Percentiles rank a stretch among this genome's conserved stretches.
Conservation (phyloP, 129 eudicot species). For the Tagetes erecta region DNA sequence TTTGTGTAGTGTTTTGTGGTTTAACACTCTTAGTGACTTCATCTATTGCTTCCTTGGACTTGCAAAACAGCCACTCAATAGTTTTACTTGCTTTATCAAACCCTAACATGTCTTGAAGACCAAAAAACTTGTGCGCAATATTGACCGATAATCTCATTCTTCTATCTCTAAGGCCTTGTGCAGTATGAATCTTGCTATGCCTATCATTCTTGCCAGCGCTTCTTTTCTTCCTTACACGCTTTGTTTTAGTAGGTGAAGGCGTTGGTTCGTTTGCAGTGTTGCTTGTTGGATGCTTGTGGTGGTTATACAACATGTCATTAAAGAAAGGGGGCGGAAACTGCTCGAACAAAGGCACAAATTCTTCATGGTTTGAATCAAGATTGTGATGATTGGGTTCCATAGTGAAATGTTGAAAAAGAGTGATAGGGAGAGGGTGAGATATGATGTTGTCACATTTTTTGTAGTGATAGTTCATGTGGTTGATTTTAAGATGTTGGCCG, state of each 20-base stretch:
- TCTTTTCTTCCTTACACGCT: constrained; percentile 35
- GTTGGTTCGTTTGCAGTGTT: neutral
- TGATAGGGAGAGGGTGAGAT: constrained; percentile 10
- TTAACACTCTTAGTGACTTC: constrained; percentile 32
- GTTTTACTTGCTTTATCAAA: constrained; percentile 21
- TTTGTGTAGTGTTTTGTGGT: constrained; percentile 31
- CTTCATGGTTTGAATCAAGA: constrained; percentile 34
- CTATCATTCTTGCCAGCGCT: constrained; percentile 54
- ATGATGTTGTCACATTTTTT: neutral
- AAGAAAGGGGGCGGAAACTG: constrained; percentile 42
- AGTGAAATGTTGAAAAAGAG: neutral
- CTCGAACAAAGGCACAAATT: constrained; percentile 25
- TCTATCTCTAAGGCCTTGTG: constrained; percentile 57
- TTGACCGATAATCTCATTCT: constrained; percentile 66
- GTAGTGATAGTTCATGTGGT: neutral
- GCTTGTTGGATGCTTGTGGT: neutral
- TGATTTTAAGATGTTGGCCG: constrained; percentile 20
- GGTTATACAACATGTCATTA: constrained; percentile 30
- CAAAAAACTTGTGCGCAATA: constrained; percentile 61
- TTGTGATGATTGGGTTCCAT: constrained; percentile 28
- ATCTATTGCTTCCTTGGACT: constrained; percentile 57
- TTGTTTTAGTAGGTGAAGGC: constrained; percentile 21
- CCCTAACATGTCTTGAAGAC: constrained; percentile 68
- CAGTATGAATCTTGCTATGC: constrained; percentile 66
- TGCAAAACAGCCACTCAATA: constrained; percentile 61